A percentile compares a stretch with the other conserved stretches of the same genome.
These are phyloP conservation scores for Carex pumila DNA, from an alignment of 176 grass and related monocot genomes.

Conservation along the genomic window DNA sequence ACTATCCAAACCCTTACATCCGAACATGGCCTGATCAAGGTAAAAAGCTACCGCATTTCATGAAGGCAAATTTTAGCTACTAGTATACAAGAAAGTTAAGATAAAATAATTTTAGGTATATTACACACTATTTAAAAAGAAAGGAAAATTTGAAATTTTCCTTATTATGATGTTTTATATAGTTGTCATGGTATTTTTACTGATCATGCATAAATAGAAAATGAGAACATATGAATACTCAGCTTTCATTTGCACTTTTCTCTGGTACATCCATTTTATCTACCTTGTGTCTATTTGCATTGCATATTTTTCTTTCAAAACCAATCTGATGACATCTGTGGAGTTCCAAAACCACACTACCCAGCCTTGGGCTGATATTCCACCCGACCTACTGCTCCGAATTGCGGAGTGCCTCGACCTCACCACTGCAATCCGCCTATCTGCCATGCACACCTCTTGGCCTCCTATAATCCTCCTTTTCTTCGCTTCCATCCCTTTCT, in stretches of 20 bases:
- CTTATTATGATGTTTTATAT: background rate
- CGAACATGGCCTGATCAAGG: too few relatives aligned
- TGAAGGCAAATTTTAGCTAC: background rate
- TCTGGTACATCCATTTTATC: background rate
- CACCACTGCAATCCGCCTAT: background rate
- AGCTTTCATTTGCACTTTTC: background rate
- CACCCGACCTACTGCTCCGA: background rate
- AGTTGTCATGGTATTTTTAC: background rate
- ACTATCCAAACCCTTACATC: too few relatives aligned
- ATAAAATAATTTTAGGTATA: background rate
- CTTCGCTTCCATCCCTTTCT: background rate
- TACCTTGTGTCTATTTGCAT: too few relatives aligned
- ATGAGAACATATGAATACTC: background rate
- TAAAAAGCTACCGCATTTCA: background rate
- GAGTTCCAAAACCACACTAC: background rate
- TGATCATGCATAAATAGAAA: background rate
- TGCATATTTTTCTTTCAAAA: too few relatives aligned
- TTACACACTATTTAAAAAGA: background rate
- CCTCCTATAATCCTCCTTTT: background rate
- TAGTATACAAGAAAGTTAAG: background rate
- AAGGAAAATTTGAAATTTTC: background rate
- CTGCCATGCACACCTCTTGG: background rate
- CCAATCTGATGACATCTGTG: background rate
- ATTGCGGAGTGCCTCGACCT: background rate
- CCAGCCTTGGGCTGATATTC: background rate